Evolutionary conservation across 2,329 filamentous ascomycete genomes (phyloP).

Genomic region (Sporothrix inflata): DNA sequence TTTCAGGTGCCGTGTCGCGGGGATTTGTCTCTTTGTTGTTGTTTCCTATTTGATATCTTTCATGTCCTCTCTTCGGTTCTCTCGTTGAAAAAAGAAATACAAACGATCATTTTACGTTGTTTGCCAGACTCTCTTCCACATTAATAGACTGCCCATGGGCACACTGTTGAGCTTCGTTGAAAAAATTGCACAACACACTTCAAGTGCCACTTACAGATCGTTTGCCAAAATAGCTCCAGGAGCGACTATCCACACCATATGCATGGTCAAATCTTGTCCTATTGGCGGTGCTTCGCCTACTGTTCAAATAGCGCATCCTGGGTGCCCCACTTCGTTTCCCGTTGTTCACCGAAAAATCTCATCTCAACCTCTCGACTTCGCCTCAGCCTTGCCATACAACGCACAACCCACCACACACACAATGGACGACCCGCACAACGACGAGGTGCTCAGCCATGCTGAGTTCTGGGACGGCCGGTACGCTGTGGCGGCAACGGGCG

Average conservation of each 20-base stretch:
- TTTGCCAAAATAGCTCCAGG: no score
- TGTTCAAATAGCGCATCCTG: no score
- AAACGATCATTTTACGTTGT: neutral
- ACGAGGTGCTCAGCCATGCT: conserved; percentile 42
- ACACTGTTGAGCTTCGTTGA: no score
- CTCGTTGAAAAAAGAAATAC: neutral
- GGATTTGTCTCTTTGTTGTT: neutral
- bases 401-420: neutral
- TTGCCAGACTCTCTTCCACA: no score
- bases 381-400: neutral
- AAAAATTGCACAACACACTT: no score
- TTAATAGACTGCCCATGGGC: no score
- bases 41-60: neutral
- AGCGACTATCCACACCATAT: no score
- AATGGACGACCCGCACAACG: conserved; percentile 26
- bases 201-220: no score
- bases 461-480: conserved; percentile 59
- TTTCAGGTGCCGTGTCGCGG: no score
- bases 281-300: no score
- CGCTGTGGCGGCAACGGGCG: conserved; percentile 37
- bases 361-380: neutral
- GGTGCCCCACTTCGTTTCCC: neutral
- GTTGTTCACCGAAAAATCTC: neutral
- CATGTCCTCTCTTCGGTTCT: neutral
- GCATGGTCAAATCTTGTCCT: no score